Percentiles rank a stretch among this genome's conserved stretches.
phyloP scores from a whole-genome alignment of 495 filamentous ascomycete species.

The Filosporella fistucella region DNA sequence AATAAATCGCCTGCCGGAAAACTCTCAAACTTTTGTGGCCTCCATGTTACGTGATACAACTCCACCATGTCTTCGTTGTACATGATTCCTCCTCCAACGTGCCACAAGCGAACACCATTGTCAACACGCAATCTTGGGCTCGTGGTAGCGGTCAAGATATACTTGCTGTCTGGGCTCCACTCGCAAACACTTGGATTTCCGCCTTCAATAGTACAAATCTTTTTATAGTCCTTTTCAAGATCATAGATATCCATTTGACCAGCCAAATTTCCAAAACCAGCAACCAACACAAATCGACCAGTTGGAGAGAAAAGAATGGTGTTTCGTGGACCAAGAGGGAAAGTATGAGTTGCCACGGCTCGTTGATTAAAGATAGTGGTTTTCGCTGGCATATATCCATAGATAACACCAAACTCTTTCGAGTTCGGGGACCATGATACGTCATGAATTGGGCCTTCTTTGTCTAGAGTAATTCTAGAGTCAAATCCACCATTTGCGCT shows the following conservation, averaged over 20 bases:
- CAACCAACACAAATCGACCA: conserved; percentile 86
- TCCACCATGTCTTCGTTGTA: conserved; percentile 93
- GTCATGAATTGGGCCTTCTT: conserved; percentile 97
- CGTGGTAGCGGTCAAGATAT: conserved; percentile 93
- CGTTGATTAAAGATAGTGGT: conserved; percentile 92
- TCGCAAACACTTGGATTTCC: conserved; percentile 92
- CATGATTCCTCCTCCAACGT: conserved; percentile 84
- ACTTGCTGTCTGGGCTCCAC: conserved; percentile 93
- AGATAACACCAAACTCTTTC: conserved; percentile 94
- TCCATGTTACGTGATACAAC: conserved; percentile 89
- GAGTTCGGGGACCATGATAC: conserved; percentile 97
- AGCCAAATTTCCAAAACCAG: conserved; percentile 94
- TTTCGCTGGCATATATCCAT: conserved; percentile 97
- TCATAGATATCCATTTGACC: conserved; percentile 98
- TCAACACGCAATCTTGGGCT: conserved; percentile 92
- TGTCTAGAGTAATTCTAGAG: conserved; percentile 87
- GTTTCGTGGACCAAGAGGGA: conserved; percentile 83
- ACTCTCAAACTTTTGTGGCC: conserved; percentile 59
- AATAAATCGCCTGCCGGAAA: conserved; percentile 70
- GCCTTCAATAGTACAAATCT: conserved; percentile 91
- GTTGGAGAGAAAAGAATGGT: conserved; percentile 94
- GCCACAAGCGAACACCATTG: conserved; percentile 94
- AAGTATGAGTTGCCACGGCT: conserved; percentile 73
- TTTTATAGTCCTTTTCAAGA: conserved; percentile 82
- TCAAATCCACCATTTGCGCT: conserved; percentile 90